phyloP scores from a whole-genome alignment of 306 rosid genomes.

The Medicago ruthenica region DNA sequence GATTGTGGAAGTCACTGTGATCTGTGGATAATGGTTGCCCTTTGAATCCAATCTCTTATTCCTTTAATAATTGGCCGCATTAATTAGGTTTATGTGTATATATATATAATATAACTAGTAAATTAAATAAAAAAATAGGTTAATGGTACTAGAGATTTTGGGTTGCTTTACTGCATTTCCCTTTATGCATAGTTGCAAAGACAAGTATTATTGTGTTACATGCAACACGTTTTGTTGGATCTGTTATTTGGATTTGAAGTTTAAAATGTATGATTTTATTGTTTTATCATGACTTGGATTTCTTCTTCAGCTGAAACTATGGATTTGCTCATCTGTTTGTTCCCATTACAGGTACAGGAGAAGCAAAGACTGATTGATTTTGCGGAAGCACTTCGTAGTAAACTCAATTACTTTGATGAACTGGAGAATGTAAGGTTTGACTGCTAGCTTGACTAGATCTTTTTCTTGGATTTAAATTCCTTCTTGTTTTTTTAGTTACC shows the following conservation, averaged over 20 bases:
- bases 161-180: constrained; percentile 21
- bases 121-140: constrained; percentile 17
- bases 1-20: constrained; percentile 17
- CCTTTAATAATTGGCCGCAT: constrained; percentile 10
- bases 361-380: constrained; percentile 91
- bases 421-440: constrained; percentile 99
- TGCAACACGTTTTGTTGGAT: constrained; percentile 30
- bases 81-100: constrained; percentile 11
- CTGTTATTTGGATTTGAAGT: constrained; percentile 28
- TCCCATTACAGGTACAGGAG: constrained; percentile 75
- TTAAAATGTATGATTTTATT: constrained; percentile 3
- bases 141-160: neutral
- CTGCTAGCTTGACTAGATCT: constrained; percentile 75
- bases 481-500: constrained; percentile 1
- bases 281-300: constrained; percentile 4
- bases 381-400: constrained; percentile 92
- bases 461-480: constrained; percentile 38
- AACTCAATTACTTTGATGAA: constrained; percentile 96
- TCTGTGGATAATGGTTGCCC: constrained; percentile 23
- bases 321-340: constrained; percentile 36
- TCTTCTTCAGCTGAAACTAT: constrained; percentile 39
- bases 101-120: constrained; percentile 11
- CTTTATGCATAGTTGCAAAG: neutral
- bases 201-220: constrained; percentile 10
- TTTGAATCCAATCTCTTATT: neutral